phyloP scores from a whole-genome alignment of 2,329 filamentous ascomycete genomes.

The Fusarium sp. region DNA sequence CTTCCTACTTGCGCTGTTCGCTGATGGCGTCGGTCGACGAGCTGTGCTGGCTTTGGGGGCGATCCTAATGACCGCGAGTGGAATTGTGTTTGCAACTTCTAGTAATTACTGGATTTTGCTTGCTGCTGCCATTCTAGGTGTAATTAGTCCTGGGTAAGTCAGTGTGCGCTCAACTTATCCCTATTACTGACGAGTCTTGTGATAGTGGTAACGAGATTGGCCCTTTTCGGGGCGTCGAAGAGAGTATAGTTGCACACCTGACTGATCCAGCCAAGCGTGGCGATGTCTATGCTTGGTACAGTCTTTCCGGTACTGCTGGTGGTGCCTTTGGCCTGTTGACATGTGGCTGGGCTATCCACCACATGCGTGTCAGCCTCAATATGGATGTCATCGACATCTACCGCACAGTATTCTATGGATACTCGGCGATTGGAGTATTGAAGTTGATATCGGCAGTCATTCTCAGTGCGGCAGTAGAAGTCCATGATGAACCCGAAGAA shows the following conservation, averaged over 20 bases:
- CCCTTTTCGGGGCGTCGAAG: constrained; percentile 73
- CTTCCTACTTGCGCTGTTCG: constrained; percentile 69
- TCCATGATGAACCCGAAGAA: constrained; percentile 37
- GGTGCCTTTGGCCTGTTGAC: constrained; percentile 70
- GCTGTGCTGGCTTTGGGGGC: constrained; percentile 68
- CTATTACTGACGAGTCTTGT: background rate
- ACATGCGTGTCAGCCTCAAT: constrained; percentile 57
- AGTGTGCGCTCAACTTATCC: rapidly evolving
- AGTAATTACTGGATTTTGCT: constrained; percentile 71
- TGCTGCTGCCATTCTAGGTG: constrained; percentile 69
- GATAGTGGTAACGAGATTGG: constrained; percentile 73
- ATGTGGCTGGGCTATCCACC: constrained; percentile 71
- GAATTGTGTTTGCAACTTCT: constrained; percentile 65
- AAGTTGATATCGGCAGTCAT: constrained; percentile 67
- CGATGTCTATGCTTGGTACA: constrained; percentile 74
- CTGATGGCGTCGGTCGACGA: constrained; percentile 69
- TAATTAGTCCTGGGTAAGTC: constrained; percentile 68
- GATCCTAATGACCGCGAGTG: constrained; percentile 67
- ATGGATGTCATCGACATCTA: constrained; percentile 65
- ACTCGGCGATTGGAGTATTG: constrained; percentile 62
- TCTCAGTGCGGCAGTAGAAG: constrained; percentile 63
- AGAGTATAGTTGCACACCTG: constrained; percentile 70
- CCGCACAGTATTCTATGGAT: constrained; percentile 63
- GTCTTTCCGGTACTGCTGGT: constrained; percentile 69
- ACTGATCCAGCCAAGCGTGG: constrained; percentile 60